Base-by-base conservation (phyloP, 495 filamentous ascomycete genomes). In the Hypoxylon cercidicola region DNA sequence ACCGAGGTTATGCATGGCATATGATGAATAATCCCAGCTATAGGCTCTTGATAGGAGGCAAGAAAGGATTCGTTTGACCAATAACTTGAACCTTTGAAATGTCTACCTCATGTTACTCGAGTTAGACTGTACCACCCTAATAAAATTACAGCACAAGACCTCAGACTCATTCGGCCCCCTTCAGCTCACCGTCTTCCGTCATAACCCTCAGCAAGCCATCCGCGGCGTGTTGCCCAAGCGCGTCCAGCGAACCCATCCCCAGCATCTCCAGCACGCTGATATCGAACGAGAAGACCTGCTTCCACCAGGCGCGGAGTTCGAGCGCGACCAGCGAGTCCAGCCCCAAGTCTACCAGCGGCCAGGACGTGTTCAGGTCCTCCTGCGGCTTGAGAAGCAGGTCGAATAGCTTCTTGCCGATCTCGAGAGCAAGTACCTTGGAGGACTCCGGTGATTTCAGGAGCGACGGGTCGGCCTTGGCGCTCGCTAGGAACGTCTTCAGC, bases 281-380 rank as follows among this genome's bases (percentile, higher is more conserved):
- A 34, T 78, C 69, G 12, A 77, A 62, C 0, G 66, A 52, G 20
- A 78, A 73, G 16, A 53, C 60, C 49, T 71, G 72, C 54, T 68
- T 72, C 74, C 75, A 79, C 81, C 82, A 84, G 4, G 70, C 75
- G 8, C 79, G 69, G 43, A 85, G 67, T 55, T 84, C 82, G 58
- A 85, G 78, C 4, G 77, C 73, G 5, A 84, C 74, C 10, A 84
- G 67, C 0, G 78, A 81, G 49, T 85, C 82, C 23, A 84, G 68
- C 2, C 76, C 73, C 5, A 76, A 54, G 25, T 74, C 69, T 0
- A 72, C 67, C 35, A 82, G 57, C 0, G 69, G 67, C 34, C 72
- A 58, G 4, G 64, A 60, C 1, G 72, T 63, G 45, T 81, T 74
- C 1, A 83, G 41, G 2, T 82, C 81, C 2, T 79, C 78, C 7